Base-by-base conservation (phyloP, 108 stramenopile species). In the Discostella pseudostelligera region DNA sequence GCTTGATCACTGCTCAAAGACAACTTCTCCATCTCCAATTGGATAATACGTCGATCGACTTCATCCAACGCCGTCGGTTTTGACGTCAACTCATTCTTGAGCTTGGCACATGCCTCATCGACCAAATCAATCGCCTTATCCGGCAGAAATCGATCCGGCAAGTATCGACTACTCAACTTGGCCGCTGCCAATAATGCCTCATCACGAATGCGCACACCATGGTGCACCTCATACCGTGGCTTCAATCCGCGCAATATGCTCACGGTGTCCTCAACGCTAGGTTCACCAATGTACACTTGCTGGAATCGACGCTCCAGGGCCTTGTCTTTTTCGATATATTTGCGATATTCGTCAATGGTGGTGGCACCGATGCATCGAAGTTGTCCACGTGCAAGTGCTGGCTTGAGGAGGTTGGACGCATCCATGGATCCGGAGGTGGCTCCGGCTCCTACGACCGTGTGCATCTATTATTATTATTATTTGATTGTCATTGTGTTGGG, bases 281-380 rank as follows among this genome's bases (percentile, higher is more conserved):
- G 99, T 69, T 99, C 93, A 39, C 88, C 84, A 57, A 98, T 90
- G 61, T 88, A 81, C 11, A 99, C 99, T 59, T 99, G 96, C 79
- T 99, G 99, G 66, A 99, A 99, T 19, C 99, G 87, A 20, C 99
- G 87, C 76, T 98, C 97, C 32, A 99, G 75, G 11, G 99, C 99
- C 80, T 97, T 96, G 63, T 98, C 99, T 67, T 98, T 96, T 73
- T 97, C 96, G 54, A 98, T 95, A 74, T 96, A 89, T 67, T 96
- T 76, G 54, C 93, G 92, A 79, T 99, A 99, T 65, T 99, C 99
- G 54, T 95, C 90, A 35, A 97, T 79, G 4, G 99, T 99, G 14
- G 99, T 99, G 25, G 99, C 99, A 45, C 99, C 99, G 69, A 99
- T 97, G 79, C 96, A 97, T 13, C 97, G 85, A 7, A 99, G 78